phyloP scores from a whole-genome alignment of 139 green algal species.

The Astrephomene gubernaculifera region DNA sequence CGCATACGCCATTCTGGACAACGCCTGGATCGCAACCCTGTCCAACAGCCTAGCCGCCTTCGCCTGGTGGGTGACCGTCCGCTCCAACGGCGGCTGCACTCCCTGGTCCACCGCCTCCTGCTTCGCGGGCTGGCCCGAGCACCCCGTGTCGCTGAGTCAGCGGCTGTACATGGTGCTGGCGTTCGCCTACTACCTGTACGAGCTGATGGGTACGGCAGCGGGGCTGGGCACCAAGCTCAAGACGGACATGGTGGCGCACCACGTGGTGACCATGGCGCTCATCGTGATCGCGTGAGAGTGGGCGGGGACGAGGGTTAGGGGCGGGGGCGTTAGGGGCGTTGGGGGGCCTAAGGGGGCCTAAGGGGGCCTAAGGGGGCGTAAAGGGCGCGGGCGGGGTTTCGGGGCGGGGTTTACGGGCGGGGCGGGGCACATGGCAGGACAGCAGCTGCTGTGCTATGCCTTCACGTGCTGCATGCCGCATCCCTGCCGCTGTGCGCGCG shows the following conservation, averaged over 20 bases:
- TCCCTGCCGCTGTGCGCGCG: too few species aligned
- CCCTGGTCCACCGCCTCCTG: constrained; percentile 49
- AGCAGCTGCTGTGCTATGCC: too few species aligned
- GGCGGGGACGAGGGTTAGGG: too few species aligned
- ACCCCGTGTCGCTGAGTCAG: constrained; percentile 23
- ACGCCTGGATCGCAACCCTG: constrained; percentile 33
- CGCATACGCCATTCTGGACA: constrained; percentile 23
- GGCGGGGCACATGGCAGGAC: too few species aligned
- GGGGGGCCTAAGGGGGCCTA: too few species aligned
- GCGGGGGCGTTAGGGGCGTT: too few species aligned
- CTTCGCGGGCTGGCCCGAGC: constrained; percentile 52
- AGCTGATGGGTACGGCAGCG: constrained; percentile 59
- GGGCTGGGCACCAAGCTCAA: constrained; percentile 53
- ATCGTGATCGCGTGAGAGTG: constrained; percentile 47
- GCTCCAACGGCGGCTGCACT: constrained; percentile 51
- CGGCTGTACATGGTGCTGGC: constrained; percentile 41
- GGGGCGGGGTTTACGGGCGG: too few species aligned
- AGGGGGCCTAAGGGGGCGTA: too few species aligned
- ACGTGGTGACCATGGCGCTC: constrained; percentile 62
- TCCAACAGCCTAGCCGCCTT: constrained; percentile 12
- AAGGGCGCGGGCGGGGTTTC: too few species aligned
- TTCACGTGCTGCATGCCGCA: too few species aligned
- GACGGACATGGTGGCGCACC: constrained; percentile 67
- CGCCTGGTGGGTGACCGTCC: constrained; percentile 43
- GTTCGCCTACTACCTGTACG: constrained; percentile 64